These are phyloP conservation scores for Stagonosporopsis rhizophila DNA, from an alignment of 2,329 filamentous ascomycete species.

Conservation along the genomic window DNA sequence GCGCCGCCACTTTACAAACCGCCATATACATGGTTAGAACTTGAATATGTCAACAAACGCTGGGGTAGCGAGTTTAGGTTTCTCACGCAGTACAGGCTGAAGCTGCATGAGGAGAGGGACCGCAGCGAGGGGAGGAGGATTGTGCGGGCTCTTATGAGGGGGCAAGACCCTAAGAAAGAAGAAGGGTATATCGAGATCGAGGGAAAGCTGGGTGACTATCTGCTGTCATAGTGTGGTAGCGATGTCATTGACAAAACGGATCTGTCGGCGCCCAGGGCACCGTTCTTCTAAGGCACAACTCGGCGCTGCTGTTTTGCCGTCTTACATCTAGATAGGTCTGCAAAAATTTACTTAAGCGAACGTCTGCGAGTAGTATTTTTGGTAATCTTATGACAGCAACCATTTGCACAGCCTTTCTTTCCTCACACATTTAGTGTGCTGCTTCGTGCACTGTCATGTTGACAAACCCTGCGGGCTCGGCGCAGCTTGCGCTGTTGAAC, in stretches of 20 bases:
- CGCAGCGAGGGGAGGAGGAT: constrained; percentile 6
- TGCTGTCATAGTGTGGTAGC: background rate
- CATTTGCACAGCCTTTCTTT: background rate
- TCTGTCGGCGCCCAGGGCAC: background rate
- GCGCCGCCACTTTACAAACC: background rate
- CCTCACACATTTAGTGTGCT: background rate
- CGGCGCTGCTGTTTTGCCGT: background rate
- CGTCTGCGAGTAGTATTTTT: background rate
- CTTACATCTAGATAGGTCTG: background rate
- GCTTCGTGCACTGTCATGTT: background rate
- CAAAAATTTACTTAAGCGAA: background rate
- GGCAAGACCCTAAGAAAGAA: background rate
- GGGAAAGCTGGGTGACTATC: background rate
- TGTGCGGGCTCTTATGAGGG: background rate
- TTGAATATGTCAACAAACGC: background rate
- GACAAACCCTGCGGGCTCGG: background rate
- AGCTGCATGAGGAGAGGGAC: background rate
- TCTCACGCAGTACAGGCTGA: background rate
- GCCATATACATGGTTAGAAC: background rate
- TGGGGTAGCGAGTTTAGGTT: constrained; percentile 3
- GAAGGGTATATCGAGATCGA: background rate
- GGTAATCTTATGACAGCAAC: background rate
- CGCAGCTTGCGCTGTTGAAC: background rate
- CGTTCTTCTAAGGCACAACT: background rate
- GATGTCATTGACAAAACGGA: background rate